Evolutionary conservation across 352 stramenopile genomes (phyloP).

Genomic region (Elongisporangium undulatum): DNA sequence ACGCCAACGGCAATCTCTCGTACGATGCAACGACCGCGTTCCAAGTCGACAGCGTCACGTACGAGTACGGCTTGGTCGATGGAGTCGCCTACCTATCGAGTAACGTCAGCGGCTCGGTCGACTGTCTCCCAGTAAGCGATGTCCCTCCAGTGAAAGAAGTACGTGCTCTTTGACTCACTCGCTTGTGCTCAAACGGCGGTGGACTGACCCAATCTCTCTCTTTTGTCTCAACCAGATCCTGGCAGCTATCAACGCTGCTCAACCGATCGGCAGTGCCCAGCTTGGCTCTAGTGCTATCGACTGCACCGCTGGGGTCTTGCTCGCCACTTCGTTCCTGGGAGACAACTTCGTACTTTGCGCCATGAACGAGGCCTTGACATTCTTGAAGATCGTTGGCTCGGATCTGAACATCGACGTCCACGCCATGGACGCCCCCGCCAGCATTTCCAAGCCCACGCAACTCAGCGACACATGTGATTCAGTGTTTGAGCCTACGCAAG

Average conservation of each 20-base stretch:
- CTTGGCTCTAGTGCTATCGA: constrained; percentile 16
- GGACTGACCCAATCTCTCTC: constrained; percentile 3
- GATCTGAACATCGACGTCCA: constrained; percentile 22
- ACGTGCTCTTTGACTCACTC: background rate
- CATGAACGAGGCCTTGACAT: constrained; percentile 4
- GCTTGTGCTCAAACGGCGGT: background rate
- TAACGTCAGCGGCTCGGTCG: constrained; percentile 4
- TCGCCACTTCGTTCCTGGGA: constrained; percentile 24
- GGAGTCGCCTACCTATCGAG: constrained; percentile 21
- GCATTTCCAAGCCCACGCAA: constrained; percentile 13
- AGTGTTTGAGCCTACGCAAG: background rate
- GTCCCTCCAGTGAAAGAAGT: background rate
- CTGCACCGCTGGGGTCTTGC: constrained; percentile 22
- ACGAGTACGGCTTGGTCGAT: constrained; percentile 28
- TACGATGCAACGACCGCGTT: constrained; percentile 32
- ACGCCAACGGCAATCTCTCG: constrained; percentile 12
- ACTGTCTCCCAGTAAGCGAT: constrained; percentile 4
- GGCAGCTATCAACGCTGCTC: constrained; percentile 15
- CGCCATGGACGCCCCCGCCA: constrained; percentile 15
- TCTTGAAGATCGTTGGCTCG: constrained; percentile 19
- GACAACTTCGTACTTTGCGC: constrained; percentile 24
- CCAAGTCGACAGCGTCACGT: constrained; percentile 13
- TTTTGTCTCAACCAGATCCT: constrained; percentile 26
- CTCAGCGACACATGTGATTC: no score
- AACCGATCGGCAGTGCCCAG: constrained; percentile 6